Percentiles rank a stretch among this genome's conserved stretches.
phyloP scores from a whole-genome alignment of 768 basidiomycete species.

The Saitozyma sp. region DNA sequence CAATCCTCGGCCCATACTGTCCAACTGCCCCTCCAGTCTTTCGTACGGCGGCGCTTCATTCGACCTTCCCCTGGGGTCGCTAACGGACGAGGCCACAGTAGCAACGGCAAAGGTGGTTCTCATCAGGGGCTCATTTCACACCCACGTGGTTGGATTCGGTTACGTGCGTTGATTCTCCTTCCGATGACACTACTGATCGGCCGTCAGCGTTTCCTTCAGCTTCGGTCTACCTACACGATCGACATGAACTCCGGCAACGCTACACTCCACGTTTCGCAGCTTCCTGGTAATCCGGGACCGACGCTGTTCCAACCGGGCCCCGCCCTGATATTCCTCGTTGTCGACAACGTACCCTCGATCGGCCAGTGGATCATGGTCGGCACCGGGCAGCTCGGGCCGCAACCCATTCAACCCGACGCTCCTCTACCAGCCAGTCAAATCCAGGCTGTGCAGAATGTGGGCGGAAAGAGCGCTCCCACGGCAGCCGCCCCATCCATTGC shows the following conservation, averaged over 20 bases:
- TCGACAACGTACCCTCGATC: slow-evolving; percentile 80
- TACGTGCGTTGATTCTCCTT: too few relatives aligned
- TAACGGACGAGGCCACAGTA: too few relatives aligned
- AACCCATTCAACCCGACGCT: slow-evolving; percentile 47
- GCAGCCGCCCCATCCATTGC: too few relatives aligned
- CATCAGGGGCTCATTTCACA: too few relatives aligned
- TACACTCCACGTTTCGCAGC: slow-evolving; percentile 66
- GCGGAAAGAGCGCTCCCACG: too few relatives aligned
- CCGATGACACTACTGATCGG: too few relatives aligned
- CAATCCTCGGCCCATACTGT: slow-evolving; percentile 58
- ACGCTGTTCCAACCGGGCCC: slow-evolving; percentile 60
- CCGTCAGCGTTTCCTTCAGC: too few relatives aligned
- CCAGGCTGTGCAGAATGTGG: slow-evolving; percentile 33
- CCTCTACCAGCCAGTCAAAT: slow-evolving; percentile 24
- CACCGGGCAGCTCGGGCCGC: slow-evolving; percentile 70
- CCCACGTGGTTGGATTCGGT: too few relatives aligned
- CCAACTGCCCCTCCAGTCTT: slow-evolving; percentile 45
- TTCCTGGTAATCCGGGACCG: slow-evolving; percentile 67
- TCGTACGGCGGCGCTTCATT: slow-evolving; percentile 50
- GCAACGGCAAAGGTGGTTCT: too few relatives aligned
- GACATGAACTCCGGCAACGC: slow-evolving; percentile 66
- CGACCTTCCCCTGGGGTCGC: slow-evolving; percentile 39
- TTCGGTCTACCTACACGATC: slow-evolving; percentile 68
- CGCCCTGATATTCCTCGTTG: slow-evolving; percentile 74
- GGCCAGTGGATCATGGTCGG: slow-evolving; percentile 77